Evolutionary conservation across 441 rosid genomes (phyloP), one percentile per base, ranked within the genome.

Genomic region (Dalechampia spathulata): DNA sequence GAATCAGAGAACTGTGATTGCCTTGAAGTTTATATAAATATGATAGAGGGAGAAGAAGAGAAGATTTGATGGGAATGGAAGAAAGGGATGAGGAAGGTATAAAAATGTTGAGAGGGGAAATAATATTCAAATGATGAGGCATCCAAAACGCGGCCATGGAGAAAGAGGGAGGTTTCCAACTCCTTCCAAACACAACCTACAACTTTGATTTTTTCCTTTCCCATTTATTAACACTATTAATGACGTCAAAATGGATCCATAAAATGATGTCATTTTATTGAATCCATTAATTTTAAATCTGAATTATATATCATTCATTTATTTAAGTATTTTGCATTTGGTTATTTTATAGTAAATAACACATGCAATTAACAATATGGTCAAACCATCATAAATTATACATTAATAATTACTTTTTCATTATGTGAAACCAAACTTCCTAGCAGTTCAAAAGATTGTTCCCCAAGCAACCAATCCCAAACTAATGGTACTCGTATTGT

Each of bases 151-250:
- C 65, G 70, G 65, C 54, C 39, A 30, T 28, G 62, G 48, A 61
- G 73, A 60, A 71, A 52, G n/a, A n/a, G n/a, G n/a, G 60, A 60
- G 69, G 78, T 55, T 52, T 58, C 60, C 75, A 65, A 70, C 69
- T 71, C 62, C 58, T 54, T 55, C 37, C 44, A 59, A 32, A 36
- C 14, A 25, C 40, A 28, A n/a, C n/a, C n/a, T 16, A 15, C 45
- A 51, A 59, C 22, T 60, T 62, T 51, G 62, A 64, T 56, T 57
- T 65, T 56, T 72, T 25, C 32, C 42, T 34, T 40, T 9, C 37
- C 4, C 7, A 30, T 49, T 45, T 26, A 2, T n/a, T n/a, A n/a
- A n/a, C n/a, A n/a, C n/a, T n/a, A n/a, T n/a, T n/a, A n/a, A n/a
- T n/a, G n/a, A n/a, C n/a, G n/a, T n/a, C n/a, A n/a, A n/a, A n/a